phyloP scores from a whole-genome alignment of 495 filamentous ascomycete species.

The Neurospora sp. region DNA sequence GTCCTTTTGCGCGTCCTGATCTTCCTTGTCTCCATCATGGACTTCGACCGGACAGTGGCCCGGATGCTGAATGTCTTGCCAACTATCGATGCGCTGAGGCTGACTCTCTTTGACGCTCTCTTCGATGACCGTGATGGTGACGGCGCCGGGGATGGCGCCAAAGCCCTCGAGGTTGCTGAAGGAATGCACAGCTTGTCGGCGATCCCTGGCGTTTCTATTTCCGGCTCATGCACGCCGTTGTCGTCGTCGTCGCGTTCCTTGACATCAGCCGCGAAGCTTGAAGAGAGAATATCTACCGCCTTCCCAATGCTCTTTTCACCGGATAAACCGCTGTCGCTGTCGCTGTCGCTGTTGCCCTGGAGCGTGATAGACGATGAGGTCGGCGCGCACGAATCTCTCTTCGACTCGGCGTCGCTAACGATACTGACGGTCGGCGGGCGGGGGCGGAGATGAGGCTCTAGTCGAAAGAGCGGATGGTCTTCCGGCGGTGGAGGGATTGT shows the following conservation, averaged over 20 bases:
- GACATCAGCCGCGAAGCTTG: neutral
- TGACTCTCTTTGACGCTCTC: neutral
- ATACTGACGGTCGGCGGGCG: slow-evolving; percentile 4
- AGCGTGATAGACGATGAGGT: slow-evolving; percentile 40
- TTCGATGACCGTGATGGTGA: neutral
- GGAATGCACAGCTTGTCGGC: neutral
- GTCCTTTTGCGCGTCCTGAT: slow-evolving; percentile 26
- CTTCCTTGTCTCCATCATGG: slow-evolving; percentile 1
- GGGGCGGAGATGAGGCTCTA: slow-evolving; percentile 17
- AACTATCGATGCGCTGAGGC: slow-evolving; percentile 10
- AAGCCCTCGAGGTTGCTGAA: neutral
- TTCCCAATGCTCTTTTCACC: neutral
- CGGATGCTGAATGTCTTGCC: slow-evolving; percentile 31
- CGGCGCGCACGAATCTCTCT: slow-evolving; percentile 45
- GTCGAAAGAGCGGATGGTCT: slow-evolving; percentile 38
- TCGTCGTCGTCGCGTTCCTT: neutral
- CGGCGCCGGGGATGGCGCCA: neutral
- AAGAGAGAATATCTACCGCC: neutral
- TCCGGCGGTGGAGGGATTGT: slow-evolving; percentile 34
- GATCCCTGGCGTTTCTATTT: neutral
- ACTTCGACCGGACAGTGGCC: slow-evolving; percentile 15
- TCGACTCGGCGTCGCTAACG: slow-evolving; percentile 14
- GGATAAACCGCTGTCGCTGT: neutral
- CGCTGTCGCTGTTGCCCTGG: slow-evolving; percentile 31
- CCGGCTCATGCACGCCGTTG: neutral